phyloP scores from a whole-genome alignment of 371 early-diverging fungal genomes.

The Conidiobolus coronatus region DNA sequence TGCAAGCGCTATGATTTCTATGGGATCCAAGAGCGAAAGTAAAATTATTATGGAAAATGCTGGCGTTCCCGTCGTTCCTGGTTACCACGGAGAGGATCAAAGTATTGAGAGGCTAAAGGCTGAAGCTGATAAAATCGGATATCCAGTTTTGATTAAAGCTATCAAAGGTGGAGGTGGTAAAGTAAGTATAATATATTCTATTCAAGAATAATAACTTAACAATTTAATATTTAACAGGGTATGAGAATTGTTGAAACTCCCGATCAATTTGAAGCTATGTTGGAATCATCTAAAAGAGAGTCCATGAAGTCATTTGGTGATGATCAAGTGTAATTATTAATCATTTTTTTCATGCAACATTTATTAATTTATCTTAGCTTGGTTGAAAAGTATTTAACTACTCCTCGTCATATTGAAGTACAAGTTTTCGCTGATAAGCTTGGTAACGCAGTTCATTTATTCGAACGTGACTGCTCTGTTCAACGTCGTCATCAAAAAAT shows the following conservation, averaged over 20 bases:
- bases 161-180: conserved; percentile 95
- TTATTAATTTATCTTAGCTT: conserved; percentile 13
- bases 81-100: conserved; percentile 84
- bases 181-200: conserved; percentile 11
- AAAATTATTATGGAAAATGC: conserved; percentile 80
- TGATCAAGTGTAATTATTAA: conserved; percentile 31
- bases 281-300: conserved; percentile 64
- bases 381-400: conserved; percentile 71
- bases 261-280: conserved; percentile 64
- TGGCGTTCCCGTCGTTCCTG: conserved; percentile 78
- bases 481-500: conserved; percentile 96
- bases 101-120: conserved; percentile 42
- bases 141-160: conserved; percentile 91
- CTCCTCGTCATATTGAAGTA: conserved; percentile 86
- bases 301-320: conserved; percentile 79
- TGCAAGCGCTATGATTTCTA: conserved; percentile 64
- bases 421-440: conserved; percentile 85
- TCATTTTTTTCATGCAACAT: no score
- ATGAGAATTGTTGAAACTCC: conserved; percentile 67
- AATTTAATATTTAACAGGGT: conserved; percentile 18
- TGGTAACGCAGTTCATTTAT: conserved; percentile 76
- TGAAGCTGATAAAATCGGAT: conserved; percentile 61
- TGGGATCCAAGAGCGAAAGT: conserved; percentile 90
- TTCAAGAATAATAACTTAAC: not conserved
- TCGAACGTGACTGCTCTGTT: conserved; percentile 93